Evolutionary conservation across 2,329 filamentous ascomycete genomes (phyloP).

Genomic region (Myriosclerotinia duriaeana): DNA sequence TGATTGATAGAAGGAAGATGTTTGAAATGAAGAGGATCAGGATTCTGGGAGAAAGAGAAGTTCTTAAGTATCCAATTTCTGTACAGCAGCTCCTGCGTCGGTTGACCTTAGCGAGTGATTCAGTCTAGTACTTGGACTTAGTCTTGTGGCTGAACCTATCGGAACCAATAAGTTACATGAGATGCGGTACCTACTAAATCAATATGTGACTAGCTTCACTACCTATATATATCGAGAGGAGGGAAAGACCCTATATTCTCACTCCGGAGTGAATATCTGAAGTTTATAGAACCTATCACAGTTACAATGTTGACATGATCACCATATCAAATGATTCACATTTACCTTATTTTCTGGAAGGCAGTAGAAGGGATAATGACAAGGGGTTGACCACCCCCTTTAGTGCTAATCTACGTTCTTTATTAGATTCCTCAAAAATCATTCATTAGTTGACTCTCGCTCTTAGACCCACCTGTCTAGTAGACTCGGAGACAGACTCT

Average conservation of each 20-base stretch:
- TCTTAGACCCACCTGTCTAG: too few species aligned
- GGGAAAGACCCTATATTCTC: background rate
- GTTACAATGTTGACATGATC: background rate
- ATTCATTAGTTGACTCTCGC: too few species aligned
- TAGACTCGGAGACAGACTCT: too few species aligned
- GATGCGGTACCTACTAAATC: rapidly evolving
- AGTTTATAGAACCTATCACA: background rate
- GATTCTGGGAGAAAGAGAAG: background rate
- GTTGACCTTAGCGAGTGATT: background rate
- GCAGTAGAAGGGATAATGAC: background rate
- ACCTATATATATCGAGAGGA: background rate
- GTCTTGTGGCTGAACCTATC: background rate
- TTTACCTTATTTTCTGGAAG: background rate
- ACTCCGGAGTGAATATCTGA: background rate
- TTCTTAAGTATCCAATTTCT: background rate
- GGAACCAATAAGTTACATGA: background rate
- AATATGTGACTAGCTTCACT: background rate
- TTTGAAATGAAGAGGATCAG: background rate
- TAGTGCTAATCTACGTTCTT: too few species aligned
- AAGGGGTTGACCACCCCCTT: too few species aligned
- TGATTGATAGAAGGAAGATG: background rate
- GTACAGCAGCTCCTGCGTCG: background rate
- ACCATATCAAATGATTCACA: background rate
- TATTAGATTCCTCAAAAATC: too few species aligned
- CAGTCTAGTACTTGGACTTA: background rate